These are phyloP conservation scores for Lactuca sativa DNA, from an alignment of 129 eudicot species.

Conservation along the genomic window DNA sequence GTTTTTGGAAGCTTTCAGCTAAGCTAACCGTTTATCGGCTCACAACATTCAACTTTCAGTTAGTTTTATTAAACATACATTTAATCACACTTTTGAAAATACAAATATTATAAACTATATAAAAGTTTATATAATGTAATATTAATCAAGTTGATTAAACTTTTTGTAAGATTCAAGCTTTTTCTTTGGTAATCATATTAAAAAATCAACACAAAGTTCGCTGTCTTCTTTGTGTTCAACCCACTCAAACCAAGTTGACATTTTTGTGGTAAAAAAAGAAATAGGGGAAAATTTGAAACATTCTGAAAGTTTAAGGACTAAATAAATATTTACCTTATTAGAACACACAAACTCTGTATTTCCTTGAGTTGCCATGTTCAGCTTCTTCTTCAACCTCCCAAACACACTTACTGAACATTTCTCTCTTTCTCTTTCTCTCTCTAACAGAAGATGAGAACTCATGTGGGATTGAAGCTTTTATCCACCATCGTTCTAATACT, in stretches of 20 bases:
- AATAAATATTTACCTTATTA: conserved; percentile 23
- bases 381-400: conserved; percentile 29
- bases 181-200: not conserved
- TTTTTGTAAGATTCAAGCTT: not conserved
- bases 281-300: conserved; percentile 5
- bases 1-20: too few species aligned
- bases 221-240: not conserved
- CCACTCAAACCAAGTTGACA: not conserved
- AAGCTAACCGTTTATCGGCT: too few species aligned
- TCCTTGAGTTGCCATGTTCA: conserved; percentile 9
- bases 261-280: not conserved
- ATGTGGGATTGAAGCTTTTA: conserved; percentile 32
- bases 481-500: conserved; percentile 35
- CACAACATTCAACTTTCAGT: too few species aligned
- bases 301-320: conserved; percentile 32
- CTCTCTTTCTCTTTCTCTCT: conserved; percentile 20
- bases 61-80: too few species aligned
- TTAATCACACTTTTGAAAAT: too few species aligned
- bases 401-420: conserved; percentile 6
- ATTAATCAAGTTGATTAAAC: too few species aligned
- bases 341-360: conserved; percentile 14
- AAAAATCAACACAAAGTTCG: not conserved
- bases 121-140: too few species aligned
- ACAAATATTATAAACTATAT: not conserved
- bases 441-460: conserved; percentile 41